phyloP scores from a whole-genome alignment of 2,329 filamentous ascomycete species.

The Trichoderma koningii region DNA sequence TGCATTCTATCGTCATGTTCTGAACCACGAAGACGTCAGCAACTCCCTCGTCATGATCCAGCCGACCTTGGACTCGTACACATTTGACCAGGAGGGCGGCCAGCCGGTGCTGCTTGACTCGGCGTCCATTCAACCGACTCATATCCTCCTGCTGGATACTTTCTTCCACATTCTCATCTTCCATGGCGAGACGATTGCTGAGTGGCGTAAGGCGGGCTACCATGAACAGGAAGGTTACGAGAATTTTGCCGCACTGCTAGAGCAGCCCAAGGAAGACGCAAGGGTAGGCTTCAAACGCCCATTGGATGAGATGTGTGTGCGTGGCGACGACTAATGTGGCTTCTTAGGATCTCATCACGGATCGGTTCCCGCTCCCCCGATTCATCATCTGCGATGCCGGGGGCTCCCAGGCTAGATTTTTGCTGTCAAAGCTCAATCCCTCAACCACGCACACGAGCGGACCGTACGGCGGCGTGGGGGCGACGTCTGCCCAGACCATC shows the following conservation, averaged over 20 bases:
- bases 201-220: conserved; percentile 97
- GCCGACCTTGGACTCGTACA: conserved; percentile 95
- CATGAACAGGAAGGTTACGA: conserved; percentile 98
- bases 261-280: conserved; percentile 95
- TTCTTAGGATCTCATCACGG: conserved; percentile 84
- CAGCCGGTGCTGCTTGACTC: conserved; percentile 95
- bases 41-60: conserved; percentile 99
- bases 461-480: conserved; percentile 83
- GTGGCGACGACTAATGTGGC: conserved; percentile 31
- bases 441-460: conserved; percentile 95
- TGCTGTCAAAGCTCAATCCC: conserved; percentile 95
- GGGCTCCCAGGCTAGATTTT: conserved; percentile 94
- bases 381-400: conserved; percentile 99
- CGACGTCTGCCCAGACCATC: conserved; percentile 91
- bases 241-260: conserved; percentile 85
- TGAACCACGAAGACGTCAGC: conserved; percentile 95
- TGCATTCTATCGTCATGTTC: conserved; percentile 95
- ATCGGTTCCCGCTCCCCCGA: conserved; percentile 94
- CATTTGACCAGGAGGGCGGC: conserved; percentile 90
- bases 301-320: neutral
- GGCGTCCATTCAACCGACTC: conserved; percentile 90
- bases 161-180: conserved; percentile 99
- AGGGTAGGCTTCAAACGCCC: conserved; percentile 60
- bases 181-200: conserved; percentile 95
- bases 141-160: conserved; percentile 91